These are phyloP conservation scores for Ascochyta lentis DNA, from an alignment of 2,329 filamentous ascomycete species.

Conservation along the genomic window DNA sequence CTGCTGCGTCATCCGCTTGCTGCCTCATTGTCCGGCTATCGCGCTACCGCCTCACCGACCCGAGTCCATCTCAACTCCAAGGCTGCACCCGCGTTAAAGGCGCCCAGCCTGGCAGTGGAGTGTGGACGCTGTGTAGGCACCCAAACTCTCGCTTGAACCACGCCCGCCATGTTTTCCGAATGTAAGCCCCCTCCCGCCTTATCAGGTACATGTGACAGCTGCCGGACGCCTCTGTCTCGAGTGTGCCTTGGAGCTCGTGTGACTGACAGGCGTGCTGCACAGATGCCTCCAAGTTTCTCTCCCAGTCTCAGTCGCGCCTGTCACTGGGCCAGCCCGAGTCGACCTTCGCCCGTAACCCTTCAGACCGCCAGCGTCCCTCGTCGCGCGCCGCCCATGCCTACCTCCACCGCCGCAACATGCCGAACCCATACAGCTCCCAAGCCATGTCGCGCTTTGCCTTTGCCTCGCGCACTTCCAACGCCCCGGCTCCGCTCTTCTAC, in stretches of 20 bases:
- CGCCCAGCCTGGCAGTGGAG: constrained; percentile 17
- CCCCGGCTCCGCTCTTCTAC: constrained; percentile 92
- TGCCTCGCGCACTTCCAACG: constrained; percentile 74
- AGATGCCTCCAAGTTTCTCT: constrained; percentile 98
- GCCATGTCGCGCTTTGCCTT: constrained; percentile 78
- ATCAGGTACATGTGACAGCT: constrained; percentile 44
- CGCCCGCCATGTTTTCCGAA: constrained; percentile 78
- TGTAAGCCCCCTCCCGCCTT: constrained; percentile 66
- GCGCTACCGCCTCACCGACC: constrained; percentile 37
- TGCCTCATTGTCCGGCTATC: constrained; percentile 30
- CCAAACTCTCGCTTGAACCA: constrained; percentile 13
- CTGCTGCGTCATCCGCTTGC: constrained; percentile 41
- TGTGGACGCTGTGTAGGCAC: constrained; percentile 25
- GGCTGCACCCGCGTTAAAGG: constrained; percentile 31
- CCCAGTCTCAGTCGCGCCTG: constrained; percentile 92
- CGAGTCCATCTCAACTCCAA: constrained; percentile 29
- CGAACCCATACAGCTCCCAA: constrained; percentile 77
- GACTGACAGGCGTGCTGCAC: constrained; percentile 49
- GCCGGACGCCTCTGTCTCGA: constrained; percentile 37
- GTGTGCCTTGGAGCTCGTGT: constrained; percentile 44
- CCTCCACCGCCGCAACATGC: constrained; percentile 59
- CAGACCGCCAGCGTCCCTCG: constrained; percentile 53
- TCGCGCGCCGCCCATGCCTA: constrained; percentile 59
- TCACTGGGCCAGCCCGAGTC: constrained; percentile 67
- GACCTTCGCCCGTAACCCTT: constrained; percentile 57